Percentiles rank a stretch among this genome's conserved stretches.
These are phyloP conservation scores for Kregervanrija fluxuum DNA, from an alignment of 805 yeast species.

Conservation along the genomic window DNA sequence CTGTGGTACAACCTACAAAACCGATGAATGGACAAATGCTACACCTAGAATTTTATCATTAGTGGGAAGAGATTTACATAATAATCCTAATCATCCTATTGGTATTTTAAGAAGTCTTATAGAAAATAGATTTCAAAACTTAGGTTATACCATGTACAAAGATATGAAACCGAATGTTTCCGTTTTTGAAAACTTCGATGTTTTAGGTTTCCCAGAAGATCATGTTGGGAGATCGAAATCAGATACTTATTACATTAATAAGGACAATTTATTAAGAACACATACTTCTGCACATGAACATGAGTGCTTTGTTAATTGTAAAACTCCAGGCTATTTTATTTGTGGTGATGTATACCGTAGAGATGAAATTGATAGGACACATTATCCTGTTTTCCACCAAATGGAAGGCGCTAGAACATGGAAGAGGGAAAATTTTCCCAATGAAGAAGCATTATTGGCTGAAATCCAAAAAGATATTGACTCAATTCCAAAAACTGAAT, in stretches of 20 bases:
- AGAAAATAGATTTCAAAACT: conserved; percentile 54
- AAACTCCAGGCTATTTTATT: conserved; percentile 82
- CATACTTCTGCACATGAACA: conserved; percentile 97
- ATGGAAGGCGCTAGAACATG: conserved; percentile 94
- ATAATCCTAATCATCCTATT: conserved; percentile 74
- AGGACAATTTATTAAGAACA: conserved; percentile 67
- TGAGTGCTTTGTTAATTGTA: conserved; percentile 62
- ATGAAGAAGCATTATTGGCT: conserved; percentile 27
- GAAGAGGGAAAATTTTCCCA: conserved; percentile 41
- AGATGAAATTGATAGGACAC: conserved; percentile 93
- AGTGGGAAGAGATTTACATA: conserved; percentile 68
- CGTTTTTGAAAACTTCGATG: conserved; percentile 81
- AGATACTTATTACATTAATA: conserved; percentile 87
- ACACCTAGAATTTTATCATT: conserved; percentile 65
- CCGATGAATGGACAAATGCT: conserved; percentile 82
- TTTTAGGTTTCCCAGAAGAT: conserved; percentile 80
- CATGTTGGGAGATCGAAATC: conserved; percentile 92
- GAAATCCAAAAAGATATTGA: conserved; percentile 53
- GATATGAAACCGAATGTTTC: conserved; percentile 80
- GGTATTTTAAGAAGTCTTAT: conserved; percentile 76
- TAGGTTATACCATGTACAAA: conserved; percentile 74
- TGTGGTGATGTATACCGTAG: conserved; percentile 94
- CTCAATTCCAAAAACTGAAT: conserved; percentile 55
- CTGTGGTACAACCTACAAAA: conserved; percentile 42
- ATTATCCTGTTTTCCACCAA: conserved; percentile 96